Conservation (phyloP, 805 yeast species). For the Yarrowia sp. region DNA sequence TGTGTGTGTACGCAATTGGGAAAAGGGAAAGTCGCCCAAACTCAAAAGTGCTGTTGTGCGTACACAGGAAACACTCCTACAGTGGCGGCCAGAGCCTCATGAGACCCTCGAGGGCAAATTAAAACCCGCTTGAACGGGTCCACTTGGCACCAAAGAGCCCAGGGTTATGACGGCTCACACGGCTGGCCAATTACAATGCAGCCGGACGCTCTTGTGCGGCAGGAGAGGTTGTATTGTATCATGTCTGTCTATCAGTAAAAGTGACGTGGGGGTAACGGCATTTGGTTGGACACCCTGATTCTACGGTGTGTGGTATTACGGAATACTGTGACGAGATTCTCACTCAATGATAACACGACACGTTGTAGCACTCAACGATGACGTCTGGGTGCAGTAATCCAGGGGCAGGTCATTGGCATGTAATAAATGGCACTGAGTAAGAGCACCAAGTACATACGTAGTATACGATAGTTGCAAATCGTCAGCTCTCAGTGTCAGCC, state of each 20-base stretch:
- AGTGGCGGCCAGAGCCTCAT: constrained; percentile 20
- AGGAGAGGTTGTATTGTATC: not conserved
- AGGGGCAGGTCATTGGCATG: no score
- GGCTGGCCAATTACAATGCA: no score
- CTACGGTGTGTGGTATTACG: not conserved
- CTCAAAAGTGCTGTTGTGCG: constrained; percentile 25
- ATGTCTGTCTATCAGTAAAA: not conserved
- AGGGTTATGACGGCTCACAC: no score
- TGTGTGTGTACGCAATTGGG: constrained; percentile 37
- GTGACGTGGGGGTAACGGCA: constrained; percentile 29
- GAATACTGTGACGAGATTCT: no score
- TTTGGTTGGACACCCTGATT: constrained; percentile 14
- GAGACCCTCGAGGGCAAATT: not conserved
- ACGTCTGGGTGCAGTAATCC: no score
- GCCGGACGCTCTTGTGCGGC: no score
- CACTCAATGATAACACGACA: no score
- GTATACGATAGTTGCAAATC: no score
- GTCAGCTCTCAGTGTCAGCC: no score
- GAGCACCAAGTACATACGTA: no score
- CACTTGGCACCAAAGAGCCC: not conserved
- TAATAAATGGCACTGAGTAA: no score
- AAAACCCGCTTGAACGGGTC: not conserved
- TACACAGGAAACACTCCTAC: not conserved
- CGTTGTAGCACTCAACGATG: no score
- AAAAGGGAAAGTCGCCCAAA: constrained; percentile 35